These are phyloP conservation scores for Mycena maculata DNA, from an alignment of 768 basidiomycete species.

Conservation along the genomic window DNA sequence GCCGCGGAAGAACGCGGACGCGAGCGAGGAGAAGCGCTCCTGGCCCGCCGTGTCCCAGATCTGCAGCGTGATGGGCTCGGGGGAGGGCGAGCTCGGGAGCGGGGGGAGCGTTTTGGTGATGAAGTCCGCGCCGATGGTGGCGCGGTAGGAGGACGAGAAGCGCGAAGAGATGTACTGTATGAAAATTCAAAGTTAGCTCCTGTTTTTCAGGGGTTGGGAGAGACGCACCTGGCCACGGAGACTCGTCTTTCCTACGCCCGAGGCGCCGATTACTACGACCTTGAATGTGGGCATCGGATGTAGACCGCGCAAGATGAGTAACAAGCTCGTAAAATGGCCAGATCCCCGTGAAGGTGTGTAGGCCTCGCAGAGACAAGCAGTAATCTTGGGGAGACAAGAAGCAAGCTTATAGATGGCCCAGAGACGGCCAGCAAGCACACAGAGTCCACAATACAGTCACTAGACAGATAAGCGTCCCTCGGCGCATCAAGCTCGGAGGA, in stretches of 20 bases:
- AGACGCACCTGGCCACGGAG: conserved; percentile 76
- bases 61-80: conserved; percentile 65
- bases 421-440: background rate
- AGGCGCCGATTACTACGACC: conserved; percentile 83
- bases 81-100: no score
- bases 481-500: no score
- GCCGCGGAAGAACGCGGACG: conserved; percentile 86
- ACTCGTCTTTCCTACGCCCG: conserved; percentile 87
- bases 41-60: conserved; percentile 82
- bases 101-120: conserved; percentile 80
- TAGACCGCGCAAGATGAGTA: no score
- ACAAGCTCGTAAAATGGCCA: no score
- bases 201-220: no score
- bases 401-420: no score
- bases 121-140: conserved; percentile 93
- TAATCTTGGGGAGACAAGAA: no score
- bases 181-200: no score
- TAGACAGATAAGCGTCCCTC: background rate
- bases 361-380: no score
- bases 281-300: conserved; percentile 88
- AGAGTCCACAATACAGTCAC: no score
- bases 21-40: conserved; percentile 87
- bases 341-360: no score
- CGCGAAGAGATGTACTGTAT: conserved; percentile 79
- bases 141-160: conserved; percentile 82